These are phyloP conservation scores for Suhomyces sp. DNA, from an alignment of 805 yeast genomes.

Conservation along the genomic window DNA sequence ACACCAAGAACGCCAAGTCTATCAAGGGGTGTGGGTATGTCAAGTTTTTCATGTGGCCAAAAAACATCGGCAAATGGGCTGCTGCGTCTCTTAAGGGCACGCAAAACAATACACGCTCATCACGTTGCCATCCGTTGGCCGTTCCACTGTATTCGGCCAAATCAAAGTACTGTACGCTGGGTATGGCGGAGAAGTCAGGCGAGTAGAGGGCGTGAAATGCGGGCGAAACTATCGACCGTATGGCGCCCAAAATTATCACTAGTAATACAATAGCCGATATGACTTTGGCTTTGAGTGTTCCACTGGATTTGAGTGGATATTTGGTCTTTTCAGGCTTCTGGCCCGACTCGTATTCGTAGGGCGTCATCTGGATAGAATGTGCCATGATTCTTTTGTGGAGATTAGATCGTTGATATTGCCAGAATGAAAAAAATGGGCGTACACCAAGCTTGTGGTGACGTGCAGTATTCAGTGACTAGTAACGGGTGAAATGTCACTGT, in stretches of 20 bases:
- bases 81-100: conserved; percentile 94
- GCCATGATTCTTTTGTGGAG: background rate
- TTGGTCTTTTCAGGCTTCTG: conserved; percentile 4
- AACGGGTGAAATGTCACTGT: background rate
- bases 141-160: conserved; percentile 62
- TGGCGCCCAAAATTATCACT: conserved; percentile 1
- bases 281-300: conserved; percentile 3
- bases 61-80: conserved; percentile 84
- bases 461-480: background rate
- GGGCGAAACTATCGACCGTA: background rate
- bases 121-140: conserved; percentile 72
- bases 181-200: conserved; percentile 29
- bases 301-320: background rate
- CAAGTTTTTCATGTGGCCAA: conserved; percentile 71
- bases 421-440: background rate
- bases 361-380: conserved; percentile 19
- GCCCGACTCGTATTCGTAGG: conserved; percentile 18
- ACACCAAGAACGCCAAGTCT: conserved; percentile 79
- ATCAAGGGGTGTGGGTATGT: conserved; percentile 85
- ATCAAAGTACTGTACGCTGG: conserved; percentile 67
- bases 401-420: background rate
- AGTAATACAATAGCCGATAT: background rate
- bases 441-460: background rate
- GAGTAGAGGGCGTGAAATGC: conserved; percentile 17
- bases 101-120: conserved; percentile 76